Conservation (phyloP, 306 rosid species). For the Cicer pinnatifidum region DNA sequence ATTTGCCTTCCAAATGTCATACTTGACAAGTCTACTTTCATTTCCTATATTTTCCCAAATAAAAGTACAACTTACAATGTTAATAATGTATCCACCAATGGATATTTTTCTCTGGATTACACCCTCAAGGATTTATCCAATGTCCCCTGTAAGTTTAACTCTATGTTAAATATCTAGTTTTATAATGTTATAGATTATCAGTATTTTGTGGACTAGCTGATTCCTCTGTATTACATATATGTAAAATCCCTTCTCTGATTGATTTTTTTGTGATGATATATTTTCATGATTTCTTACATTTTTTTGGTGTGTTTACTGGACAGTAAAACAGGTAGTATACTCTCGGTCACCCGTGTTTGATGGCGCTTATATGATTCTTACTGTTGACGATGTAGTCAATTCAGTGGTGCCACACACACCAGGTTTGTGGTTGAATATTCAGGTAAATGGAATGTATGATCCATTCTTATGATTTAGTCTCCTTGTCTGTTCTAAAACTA, state of each 20-base stretch:
- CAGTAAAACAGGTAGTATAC: slow-evolving; percentile 67
- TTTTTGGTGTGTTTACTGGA: slow-evolving; percentile 21
- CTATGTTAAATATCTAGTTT: slow-evolving; percentile 10
- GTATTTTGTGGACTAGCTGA: slow-evolving; percentile 16
- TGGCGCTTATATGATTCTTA: slow-evolving; percentile 50
- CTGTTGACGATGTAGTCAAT: slow-evolving; percentile 50
- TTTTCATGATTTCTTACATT: slow-evolving; percentile 18
- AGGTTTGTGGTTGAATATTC: slow-evolving; percentile 82
- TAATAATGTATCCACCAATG: slow-evolving; percentile 55
- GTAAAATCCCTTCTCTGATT: not conserved
- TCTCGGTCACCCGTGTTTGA: slow-evolving; percentile 56
- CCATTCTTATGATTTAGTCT: slow-evolving; percentile 17
- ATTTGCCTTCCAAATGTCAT: slow-evolving; percentile 66
- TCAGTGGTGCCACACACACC: slow-evolving; percentile 19
- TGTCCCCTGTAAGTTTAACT: slow-evolving; percentile 49
- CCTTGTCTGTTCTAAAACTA: slow-evolving; percentile 17
- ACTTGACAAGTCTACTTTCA: slow-evolving; percentile 57
- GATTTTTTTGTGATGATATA: not conserved
- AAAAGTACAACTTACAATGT: slow-evolving; percentile 49
- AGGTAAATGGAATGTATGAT: slow-evolving; percentile 55
- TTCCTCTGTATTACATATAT: not conserved
- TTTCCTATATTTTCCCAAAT: not conserved
- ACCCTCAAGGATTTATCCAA: slow-evolving; percentile 47
- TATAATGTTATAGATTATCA: not conserved
- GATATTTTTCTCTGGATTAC: slow-evolving; percentile 70